Evolutionary conservation across 2,329 filamentous ascomycete species (phyloP).

Genomic region (Trichophyton schoenleinii): DNA sequence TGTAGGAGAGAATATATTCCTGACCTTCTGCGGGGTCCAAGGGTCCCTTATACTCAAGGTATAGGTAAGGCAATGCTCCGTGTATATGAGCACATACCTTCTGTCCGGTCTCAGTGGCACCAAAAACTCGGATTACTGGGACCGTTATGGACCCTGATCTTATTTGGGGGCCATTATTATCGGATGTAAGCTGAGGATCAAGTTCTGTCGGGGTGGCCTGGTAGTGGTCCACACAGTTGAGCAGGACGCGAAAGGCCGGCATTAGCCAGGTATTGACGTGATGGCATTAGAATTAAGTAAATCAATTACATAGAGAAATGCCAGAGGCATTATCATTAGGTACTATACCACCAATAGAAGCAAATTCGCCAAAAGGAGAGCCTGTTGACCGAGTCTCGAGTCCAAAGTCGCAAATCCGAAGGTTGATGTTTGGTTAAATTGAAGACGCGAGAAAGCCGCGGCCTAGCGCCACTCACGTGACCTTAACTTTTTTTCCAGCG

Average conservation of each 20-base stretch:
- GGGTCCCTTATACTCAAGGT: conserved; percentile 67
- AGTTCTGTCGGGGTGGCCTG: conserved; percentile 65
- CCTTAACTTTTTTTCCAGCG: neutral
- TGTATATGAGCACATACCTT: conserved; percentile 94
- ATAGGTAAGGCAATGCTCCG: conserved; percentile 92
- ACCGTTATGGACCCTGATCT: conserved; percentile 56
- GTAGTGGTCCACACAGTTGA: conserved; percentile 96
- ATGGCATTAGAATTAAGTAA: neutral
- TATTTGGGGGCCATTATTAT: conserved; percentile 46
- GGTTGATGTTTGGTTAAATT: neutral
- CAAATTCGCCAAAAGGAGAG: neutral
- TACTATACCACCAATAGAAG: neutral
- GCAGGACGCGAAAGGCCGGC: conserved; percentile 74
- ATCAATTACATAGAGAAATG: neutral
- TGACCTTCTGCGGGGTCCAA: conserved; percentile 55
- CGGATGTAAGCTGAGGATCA: conserved; percentile 64
- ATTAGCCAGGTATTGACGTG: conserved; percentile 28
- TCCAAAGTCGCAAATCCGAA: neutral
- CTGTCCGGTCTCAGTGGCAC: conserved; percentile 84
- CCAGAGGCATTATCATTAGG: neutral
- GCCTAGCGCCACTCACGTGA: neutral
- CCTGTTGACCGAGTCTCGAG: neutral
- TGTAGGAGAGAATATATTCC: conserved; percentile 16
- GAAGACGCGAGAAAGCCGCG: neutral
- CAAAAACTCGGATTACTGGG: conserved; percentile 81